Percentiles rank a stretch among this genome's conserved stretches.
These are phyloP conservation scores for Kwoniella europaea DNA, from an alignment of 768 basidiomycete species.

Conservation along the genomic window DNA sequence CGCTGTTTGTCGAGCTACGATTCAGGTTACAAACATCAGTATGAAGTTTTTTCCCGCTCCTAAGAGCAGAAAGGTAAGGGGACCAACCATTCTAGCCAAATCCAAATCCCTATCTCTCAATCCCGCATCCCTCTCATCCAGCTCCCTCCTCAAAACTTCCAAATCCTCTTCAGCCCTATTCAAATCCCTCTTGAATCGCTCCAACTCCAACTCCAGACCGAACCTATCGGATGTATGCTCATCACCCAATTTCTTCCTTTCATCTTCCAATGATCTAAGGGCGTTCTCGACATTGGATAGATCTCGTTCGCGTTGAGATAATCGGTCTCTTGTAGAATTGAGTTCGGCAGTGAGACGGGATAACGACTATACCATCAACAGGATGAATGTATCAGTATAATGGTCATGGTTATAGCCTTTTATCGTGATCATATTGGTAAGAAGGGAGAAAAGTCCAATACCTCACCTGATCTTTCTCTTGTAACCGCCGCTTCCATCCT, in stretches of 20 bases:
- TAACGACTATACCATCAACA: not conserved
- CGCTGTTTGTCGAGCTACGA: constrained; percentile 72
- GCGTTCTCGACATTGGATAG: constrained; percentile 73
- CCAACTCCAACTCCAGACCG: constrained; percentile 86
- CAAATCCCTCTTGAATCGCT: constrained; percentile 81
- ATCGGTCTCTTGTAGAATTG: constrained; percentile 59
- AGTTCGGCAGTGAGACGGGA: constrained; percentile 49
- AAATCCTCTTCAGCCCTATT: constrained; percentile 80
- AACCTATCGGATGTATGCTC: constrained; percentile 80
- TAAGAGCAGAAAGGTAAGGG: not conserved
- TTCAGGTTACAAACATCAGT: no score
- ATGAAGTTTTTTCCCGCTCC: no score
- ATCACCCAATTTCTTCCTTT: constrained; percentile 80
- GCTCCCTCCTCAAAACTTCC: constrained; percentile 69
- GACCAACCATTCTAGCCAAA: constrained; percentile 69
- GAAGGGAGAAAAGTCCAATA: no score
- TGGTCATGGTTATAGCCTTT: not conserved
- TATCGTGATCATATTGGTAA: no score
- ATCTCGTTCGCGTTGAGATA: constrained; percentile 76
- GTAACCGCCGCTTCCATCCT: constrained; percentile 26
- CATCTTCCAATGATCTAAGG: constrained; percentile 72
- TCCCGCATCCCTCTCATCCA: constrained; percentile 70
- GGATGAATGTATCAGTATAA: constrained; percentile 8
- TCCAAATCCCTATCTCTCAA: constrained; percentile 72
- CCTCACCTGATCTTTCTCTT: constrained; percentile 45